Evolutionary conservation across 768 basidiomycete genomes (phyloP).

Genomic region (Pleurotus platypus): DNA sequence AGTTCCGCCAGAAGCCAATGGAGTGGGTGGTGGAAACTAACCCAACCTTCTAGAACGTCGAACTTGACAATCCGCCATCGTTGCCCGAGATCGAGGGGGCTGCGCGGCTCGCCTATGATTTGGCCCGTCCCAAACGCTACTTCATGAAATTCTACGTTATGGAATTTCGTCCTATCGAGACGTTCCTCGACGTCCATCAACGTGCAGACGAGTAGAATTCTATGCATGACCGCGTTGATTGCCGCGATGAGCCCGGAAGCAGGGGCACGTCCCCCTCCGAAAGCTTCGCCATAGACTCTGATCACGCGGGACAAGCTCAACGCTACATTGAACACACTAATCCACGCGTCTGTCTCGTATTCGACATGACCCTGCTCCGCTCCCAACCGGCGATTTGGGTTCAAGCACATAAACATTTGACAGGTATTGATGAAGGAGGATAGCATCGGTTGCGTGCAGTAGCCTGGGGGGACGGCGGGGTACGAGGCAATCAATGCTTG

Average conservation of each 20-base stretch:
- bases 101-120: neutral
- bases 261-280: slow-evolving; percentile 48
- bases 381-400: slow-evolving; percentile 69
- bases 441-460: slow-evolving; percentile 5
- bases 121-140: slow-evolving; percentile 58
- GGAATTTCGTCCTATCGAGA: slow-evolving; percentile 64
- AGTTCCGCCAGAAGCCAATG: slow-evolving; percentile 90
- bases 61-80: slow-evolving; percentile 67
- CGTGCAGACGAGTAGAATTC: slow-evolving; percentile 71
- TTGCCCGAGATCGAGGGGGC: neutral
- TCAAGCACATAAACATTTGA: slow-evolving; percentile 89
- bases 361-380: slow-evolving; percentile 84
- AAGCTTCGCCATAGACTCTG: slow-evolving; percentile 87
- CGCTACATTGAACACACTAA: slow-evolving; percentile 93
- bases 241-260: slow-evolving; percentile 60
- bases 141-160: slow-evolving; percentile 57
- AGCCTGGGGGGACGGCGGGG: slow-evolving; percentile 26
- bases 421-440: slow-evolving; percentile 65
- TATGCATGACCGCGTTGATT: slow-evolving; percentile 64
- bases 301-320: slow-evolving; percentile 85
- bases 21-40: slow-evolving; percentile 90
- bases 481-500: slow-evolving; percentile 74
- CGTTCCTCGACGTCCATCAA: slow-evolving; percentile 50
- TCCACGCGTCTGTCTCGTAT: slow-evolving; percentile 96
- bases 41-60: slow-evolving; percentile 75